Percentiles rank a stretch among this genome's conserved stretches.
These are phyloP conservation scores for Lachancea sp. DNA, from an alignment of 805 yeast species.

Conservation along the genomic window DNA sequence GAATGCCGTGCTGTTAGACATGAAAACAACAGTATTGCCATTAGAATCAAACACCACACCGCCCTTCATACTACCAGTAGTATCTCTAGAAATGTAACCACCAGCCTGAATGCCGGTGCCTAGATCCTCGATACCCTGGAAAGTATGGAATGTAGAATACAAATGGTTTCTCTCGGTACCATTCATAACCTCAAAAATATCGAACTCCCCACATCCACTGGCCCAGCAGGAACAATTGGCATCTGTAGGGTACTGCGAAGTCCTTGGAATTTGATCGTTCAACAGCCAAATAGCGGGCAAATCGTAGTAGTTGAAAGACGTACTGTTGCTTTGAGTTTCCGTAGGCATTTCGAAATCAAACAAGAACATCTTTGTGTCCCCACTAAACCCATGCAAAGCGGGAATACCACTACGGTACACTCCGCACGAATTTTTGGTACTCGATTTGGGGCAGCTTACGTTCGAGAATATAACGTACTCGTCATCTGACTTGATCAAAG, in stretches of 20 bases:
- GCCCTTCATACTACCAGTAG: conserved; percentile 49
- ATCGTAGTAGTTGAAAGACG: conserved; percentile 38
- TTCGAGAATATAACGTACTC: conserved; percentile 59
- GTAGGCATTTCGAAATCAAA: conserved; percentile 65
- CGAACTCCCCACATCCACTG: conserved; percentile 75
- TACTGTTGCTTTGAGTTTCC: conserved; percentile 38
- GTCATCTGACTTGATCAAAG: conserved; percentile 47
- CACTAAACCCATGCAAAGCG: conserved; percentile 66
- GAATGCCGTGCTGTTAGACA: conserved; percentile 48
- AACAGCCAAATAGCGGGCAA: conserved; percentile 76
- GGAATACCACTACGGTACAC: conserved; percentile 70
- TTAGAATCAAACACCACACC: conserved; percentile 63
- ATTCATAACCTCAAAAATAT: conserved; percentile 69
- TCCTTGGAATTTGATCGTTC: conserved; percentile 67
- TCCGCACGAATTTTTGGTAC: conserved; percentile 60
- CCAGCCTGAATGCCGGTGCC: conserved; percentile 51
- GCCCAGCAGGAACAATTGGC: conserved; percentile 69
- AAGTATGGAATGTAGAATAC: conserved; percentile 67
- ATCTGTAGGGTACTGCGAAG: conserved; percentile 57
- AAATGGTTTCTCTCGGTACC: conserved; percentile 48
- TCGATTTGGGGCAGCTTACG: conserved; percentile 50
- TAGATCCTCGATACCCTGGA: conserved; percentile 56
- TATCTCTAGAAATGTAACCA: conserved; percentile 54
- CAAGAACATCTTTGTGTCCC: conserved; percentile 62
- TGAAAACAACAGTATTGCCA: conserved; percentile 56